Evolutionary conservation across 2,329 filamentous ascomycete species (phyloP).

Genomic region (Huntiella decipiens): DNA sequence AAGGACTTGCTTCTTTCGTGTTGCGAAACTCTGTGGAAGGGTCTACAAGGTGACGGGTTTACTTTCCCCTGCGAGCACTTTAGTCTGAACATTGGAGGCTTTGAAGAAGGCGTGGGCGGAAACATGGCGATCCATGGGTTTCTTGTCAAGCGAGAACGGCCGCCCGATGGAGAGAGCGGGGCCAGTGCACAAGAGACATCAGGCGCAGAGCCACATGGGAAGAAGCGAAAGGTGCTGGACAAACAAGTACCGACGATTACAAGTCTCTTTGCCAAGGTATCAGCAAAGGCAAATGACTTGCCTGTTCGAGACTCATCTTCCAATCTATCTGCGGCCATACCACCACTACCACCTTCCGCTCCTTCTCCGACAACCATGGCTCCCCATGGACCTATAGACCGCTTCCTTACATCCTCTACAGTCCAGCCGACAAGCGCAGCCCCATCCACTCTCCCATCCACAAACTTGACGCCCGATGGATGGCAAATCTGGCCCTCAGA

Average conservation of each 20-base stretch:
- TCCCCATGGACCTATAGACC: too few relatives aligned
- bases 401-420: too few relatives aligned
- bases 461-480: too few relatives aligned
- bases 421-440: too few relatives aligned
- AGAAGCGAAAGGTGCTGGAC: too few relatives aligned
- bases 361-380: too few relatives aligned
- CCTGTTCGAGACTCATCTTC: too few relatives aligned
- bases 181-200: not conserved
- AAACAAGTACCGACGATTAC: too few relatives aligned
- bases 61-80: slow-evolving; percentile 84
- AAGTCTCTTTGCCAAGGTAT: not conserved
- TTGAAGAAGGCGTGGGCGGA: slow-evolving; percentile 68
- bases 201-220: not conserved
- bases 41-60: slow-evolving; percentile 52
- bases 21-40: slow-evolving; percentile 35
- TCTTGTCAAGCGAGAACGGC: slow-evolving; percentile 40
- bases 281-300: not conserved
- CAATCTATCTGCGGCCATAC: too few relatives aligned
- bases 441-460: too few relatives aligned
- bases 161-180: not conserved
- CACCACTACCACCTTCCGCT: too few relatives aligned
- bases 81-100: slow-evolving; percentile 73
- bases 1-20: slow-evolving; percentile 26
- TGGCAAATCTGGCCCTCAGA: too few relatives aligned
- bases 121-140: slow-evolving; percentile 79